phyloP scores from a whole-genome alignment of 2,329 filamentous ascomycete species.

The Penicillium polonicum region DNA sequence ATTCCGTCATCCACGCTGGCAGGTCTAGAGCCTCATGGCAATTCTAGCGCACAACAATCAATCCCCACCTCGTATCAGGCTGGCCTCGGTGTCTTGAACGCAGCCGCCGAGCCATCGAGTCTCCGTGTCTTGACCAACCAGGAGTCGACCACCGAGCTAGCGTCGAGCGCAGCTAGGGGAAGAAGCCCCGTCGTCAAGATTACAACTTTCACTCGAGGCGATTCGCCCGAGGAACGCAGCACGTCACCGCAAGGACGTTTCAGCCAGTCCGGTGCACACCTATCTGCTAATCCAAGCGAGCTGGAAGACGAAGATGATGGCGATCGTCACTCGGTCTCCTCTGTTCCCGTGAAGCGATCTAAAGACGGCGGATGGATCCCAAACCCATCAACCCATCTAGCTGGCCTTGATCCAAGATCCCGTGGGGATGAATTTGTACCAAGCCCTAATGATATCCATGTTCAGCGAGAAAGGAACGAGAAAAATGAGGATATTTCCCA shows the following conservation, averaged over 20 bases:
- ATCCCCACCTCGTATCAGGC: conserved; percentile 19
- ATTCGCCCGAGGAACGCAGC: conserved; percentile 41
- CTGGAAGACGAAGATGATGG: conserved; percentile 29
- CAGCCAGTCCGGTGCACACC: conserved; percentile 37
- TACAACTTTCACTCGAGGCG: conserved; percentile 43
- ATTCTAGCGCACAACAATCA: conserved; percentile 18
- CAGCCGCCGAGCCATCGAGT: not conserved
- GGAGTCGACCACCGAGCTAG: not conserved
- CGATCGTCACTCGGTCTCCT: conserved; percentile 19
- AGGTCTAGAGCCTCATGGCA: conserved; percentile 10
- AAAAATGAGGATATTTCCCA: conserved; percentile 55
- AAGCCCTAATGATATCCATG: conserved; percentile 53
- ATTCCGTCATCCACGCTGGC: conserved; percentile 30
- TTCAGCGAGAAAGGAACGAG: conserved; percentile 48
- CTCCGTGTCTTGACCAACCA: conserved; percentile 14
- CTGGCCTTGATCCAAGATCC: conserved; percentile 49
- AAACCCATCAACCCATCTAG: conserved; percentile 40
- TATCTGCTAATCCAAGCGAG: conserved; percentile 32
- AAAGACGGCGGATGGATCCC: conserved; percentile 50
- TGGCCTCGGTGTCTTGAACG: conserved; percentile 7
- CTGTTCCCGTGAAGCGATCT: conserved; percentile 33
- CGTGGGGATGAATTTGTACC: conserved; percentile 47
- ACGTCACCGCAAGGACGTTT: conserved; percentile 22
- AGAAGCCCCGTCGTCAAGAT: conserved; percentile 48
- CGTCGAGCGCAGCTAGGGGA: conserved; percentile 28